Base-by-base conservation (phyloP, 192 early-diverging fungal species). In the Haplosporangium gracile region DNA sequence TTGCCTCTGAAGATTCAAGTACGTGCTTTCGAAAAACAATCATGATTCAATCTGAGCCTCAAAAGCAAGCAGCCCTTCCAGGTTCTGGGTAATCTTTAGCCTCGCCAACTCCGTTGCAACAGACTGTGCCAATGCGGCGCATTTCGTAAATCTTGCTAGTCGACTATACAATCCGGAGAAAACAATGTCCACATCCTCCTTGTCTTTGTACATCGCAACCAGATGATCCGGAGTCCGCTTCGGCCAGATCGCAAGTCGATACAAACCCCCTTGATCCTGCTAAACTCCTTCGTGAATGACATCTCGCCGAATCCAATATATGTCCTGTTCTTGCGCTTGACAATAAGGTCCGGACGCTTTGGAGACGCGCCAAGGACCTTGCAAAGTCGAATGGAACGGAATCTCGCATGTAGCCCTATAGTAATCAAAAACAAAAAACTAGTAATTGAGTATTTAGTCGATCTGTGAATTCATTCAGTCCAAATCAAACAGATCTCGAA, bases 231-330 rank as follows among this genome's bases (percentile, higher is more conserved):
- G 43, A 0, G 43, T 42, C 9, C 71, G 43, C 43, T 47, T 72
- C 24, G 71, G 47, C 71, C 71, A 72, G 29, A 72, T 72, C 24
- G 71, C 71, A 39, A 72, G 42, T 45, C 71, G 26, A 16, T 42
- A 72, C 24, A 72, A 42, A 72, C 47, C 43, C 45, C 43, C 24
- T 47, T 72, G 71, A 22, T 49, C 71, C 0, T 72, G 45, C 45
- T 7, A 43, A 72, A 42, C 22, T 72, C 43, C 42, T 72, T 72
- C 6, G 71, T 34, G 71, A n/a, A 47, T 5, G 71, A 72, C 22
- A 47, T 42, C 43, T 72, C 43, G 16, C 71, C 71, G 47, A 26
- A 72, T 22, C 43, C 29, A 43, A 72, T 47, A 43, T 49, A 6
- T 24, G 45, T 36, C 40, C 16, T 26, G 24, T 20, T n/a, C 29